Evolutionary conservation across 2,329 filamentous ascomycete genomes (phyloP), one percentile per base, ranked within the genome.

Genomic region (Penicillium polonicum): DNA sequence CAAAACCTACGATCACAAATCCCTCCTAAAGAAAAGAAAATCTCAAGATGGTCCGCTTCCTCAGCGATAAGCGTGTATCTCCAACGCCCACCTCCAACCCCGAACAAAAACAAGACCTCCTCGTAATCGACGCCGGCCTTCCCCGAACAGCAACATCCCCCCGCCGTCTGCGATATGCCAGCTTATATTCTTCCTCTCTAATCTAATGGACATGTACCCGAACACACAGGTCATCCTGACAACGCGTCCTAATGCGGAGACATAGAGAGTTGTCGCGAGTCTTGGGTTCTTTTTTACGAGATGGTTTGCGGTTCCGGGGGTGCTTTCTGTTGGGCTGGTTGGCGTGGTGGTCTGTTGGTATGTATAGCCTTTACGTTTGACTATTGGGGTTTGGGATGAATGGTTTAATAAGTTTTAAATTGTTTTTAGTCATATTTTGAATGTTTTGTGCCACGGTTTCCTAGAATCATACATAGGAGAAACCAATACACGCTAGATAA

Each of bases 131-230:
- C n/a, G 57, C 57, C 4, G 60, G 60, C 5, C 52, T 63, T n/a
- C 61, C 59, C 12, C 57, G 52, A 0, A 58, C 52, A 27, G 55
- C 59, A 46, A 63, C 55, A 25, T 60, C 54, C 5, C 62, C 59
- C 5, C 41, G 23, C 23, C 23, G 23, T 23, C 38, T 51, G 42
- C 29, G 52, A 62, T 17, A 57, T 60, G 49, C 55, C 58, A 2
- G 58, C 58, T 9, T 9, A 35, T 56, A 13, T 48, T 54, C 13
- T 56, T 60, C 33, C n/a, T 59, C 6, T 13, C 48, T 15, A 56
- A 59, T 35, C 10, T 59, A 7, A 23, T 61, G 48, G 50, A 59
- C 5, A 55, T 63, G 50, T 63, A 59, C n/a, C 60, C 56, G 1
- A 39, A 57, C 2, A 53, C 50, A 19, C 55, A 50, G 29, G 21